Conservation (phyloP, 2,329 filamentous ascomycete genomes). For the Periconia sp. region DNA sequence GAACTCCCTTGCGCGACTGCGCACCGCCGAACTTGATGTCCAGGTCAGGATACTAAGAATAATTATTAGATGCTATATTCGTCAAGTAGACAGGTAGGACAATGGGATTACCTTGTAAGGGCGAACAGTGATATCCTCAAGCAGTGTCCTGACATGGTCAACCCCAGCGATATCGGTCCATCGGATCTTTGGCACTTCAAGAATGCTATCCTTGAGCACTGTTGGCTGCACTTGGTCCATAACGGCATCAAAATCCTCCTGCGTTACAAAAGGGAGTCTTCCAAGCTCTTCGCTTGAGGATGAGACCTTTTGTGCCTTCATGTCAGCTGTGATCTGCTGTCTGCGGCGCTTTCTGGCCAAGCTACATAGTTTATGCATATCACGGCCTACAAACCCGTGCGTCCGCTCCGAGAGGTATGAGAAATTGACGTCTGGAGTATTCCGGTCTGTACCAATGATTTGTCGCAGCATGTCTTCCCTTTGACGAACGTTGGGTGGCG, state of each 20-base stretch:
- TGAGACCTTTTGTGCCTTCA: conserved; percentile 25
- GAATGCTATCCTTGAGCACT: conserved; percentile 84
- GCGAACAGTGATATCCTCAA: conserved; percentile 61
- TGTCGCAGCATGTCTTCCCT: conserved; percentile 71
- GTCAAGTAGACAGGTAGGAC: conserved; percentile 33
- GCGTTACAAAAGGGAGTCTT: conserved; percentile 23
- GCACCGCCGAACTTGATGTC: conserved; percentile 37
- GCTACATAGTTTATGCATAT: conserved; percentile 68
- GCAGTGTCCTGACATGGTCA: conserved; percentile 66
- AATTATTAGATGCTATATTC: background rate
- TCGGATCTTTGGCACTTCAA: conserved; percentile 81
- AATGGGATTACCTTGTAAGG: conserved; percentile 57
- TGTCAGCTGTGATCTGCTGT: conserved; percentile 16
- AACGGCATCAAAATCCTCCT: conserved; percentile 64
- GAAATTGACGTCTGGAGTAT: conserved; percentile 51
- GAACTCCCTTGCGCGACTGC: conserved; percentile 71
- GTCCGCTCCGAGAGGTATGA: conserved; percentile 69
- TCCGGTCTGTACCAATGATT: conserved; percentile 49
- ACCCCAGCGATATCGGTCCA: conserved; percentile 92
- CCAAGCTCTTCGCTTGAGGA: conserved; percentile 19
- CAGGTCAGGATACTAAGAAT: conserved; percentile 35
- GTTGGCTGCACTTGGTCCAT: conserved; percentile 73
- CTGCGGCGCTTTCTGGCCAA: conserved; percentile 49
- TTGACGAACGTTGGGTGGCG: conserved; percentile 71
- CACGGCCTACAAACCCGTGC: conserved; percentile 82